These are phyloP conservation scores for Moesziomyces parantarcticus DNA, from an alignment of 1,284 basidiomycete genomes.

Conservation along the genomic window DNA sequence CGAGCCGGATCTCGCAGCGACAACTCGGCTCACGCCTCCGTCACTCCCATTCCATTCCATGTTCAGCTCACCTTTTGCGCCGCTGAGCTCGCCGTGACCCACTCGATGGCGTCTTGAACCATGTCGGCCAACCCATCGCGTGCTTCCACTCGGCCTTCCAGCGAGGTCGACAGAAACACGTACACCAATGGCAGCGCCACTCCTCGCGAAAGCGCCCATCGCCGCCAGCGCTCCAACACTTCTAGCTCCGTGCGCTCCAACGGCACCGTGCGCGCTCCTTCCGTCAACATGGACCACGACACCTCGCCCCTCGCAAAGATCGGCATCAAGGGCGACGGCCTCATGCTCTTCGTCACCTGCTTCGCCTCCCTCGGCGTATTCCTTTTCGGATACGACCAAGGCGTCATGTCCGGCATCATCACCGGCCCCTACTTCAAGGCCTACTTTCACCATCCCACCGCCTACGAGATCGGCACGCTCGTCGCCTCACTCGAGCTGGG, in stretches of 20 bases:
- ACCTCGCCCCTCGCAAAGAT: slow-evolving; percentile 56
- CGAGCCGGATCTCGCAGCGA: not conserved
- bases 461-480: slow-evolving; percentile 74
- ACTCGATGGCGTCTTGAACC: not conserved
- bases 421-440: slow-evolving; percentile 89
- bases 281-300: slow-evolving; percentile 35
- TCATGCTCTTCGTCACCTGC: slow-evolving; percentile 71
- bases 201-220: slow-evolving; percentile 19
- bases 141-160: slow-evolving; percentile 32
- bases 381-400: slow-evolving; percentile 73
- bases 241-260: slow-evolving; percentile 30
- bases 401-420: slow-evolving; percentile 77
- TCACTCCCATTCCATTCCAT: not conserved
- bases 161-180: slow-evolving; percentile 35
- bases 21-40: too few relatives aligned
- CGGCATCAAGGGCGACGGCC: slow-evolving; percentile 59
- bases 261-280: slow-evolving; percentile 34
- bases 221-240: slow-evolving; percentile 26
- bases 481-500: slow-evolving; percentile 89
- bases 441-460: slow-evolving; percentile 73
- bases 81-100: not conserved
- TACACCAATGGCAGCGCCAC: slow-evolving; percentile 14
- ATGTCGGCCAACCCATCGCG: slow-evolving; percentile 34
- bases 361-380: slow-evolving; percentile 90
- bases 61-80: not conserved